Conservation (phyloP, 2,329 filamentous ascomycete species). For the Fusarium sororula region DNA sequence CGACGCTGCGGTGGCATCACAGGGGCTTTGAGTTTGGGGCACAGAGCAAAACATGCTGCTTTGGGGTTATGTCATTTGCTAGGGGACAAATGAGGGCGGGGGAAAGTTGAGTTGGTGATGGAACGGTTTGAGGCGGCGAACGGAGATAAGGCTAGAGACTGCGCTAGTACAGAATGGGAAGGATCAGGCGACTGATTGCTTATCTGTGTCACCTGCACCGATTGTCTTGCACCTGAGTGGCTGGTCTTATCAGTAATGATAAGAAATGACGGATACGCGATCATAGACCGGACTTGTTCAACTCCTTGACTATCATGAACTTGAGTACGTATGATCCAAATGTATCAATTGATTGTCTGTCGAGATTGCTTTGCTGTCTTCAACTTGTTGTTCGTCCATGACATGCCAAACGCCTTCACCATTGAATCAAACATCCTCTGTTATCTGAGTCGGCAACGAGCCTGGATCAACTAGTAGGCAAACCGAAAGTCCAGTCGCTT, state of each 20-base stretch:
- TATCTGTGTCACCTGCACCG: slow-evolving; percentile 3
- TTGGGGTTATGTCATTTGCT: slow-evolving; percentile 11
- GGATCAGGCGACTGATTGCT: slow-evolving; percentile 12
- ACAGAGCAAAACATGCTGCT: slow-evolving; percentile 13
- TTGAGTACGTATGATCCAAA: not conserved
- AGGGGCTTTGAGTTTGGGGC: not conserved
- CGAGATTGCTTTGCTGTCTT: no score
- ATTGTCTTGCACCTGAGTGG: not conserved
- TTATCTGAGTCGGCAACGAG: not conserved
- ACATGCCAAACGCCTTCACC: not conserved
- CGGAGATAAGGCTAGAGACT: not conserved
- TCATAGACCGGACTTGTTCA: not conserved
- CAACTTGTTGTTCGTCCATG: not conserved
- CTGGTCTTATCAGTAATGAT: not conserved
- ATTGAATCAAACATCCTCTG: not conserved
- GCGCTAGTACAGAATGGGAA: not conserved
- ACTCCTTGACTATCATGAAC: not conserved
- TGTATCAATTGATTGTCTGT: not conserved
- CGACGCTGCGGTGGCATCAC: slow-evolving; percentile 34
- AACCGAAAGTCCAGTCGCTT: not conserved
- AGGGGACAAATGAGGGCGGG: not conserved
- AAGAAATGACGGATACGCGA: not conserved
- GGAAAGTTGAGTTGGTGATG: slow-evolving; percentile 1
- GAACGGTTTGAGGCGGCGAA: slow-evolving; percentile 4
- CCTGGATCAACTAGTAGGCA: not conserved